These are phyloP conservation scores for Daldinia sp. DNA, from an alignment of 2,329 filamentous ascomycete genomes.

Conservation along the genomic window DNA sequence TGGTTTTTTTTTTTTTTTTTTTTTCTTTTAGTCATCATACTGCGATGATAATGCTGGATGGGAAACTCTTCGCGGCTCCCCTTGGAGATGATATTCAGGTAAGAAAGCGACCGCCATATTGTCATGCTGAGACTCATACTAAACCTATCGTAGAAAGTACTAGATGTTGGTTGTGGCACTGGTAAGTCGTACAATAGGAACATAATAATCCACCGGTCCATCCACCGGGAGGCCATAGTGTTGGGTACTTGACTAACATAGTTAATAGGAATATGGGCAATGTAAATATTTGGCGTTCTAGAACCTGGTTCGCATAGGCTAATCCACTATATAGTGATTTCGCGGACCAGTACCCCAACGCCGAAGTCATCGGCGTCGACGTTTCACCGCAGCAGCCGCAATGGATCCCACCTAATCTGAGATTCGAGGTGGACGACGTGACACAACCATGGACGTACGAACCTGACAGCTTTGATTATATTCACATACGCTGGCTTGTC, in stretches of 20 bases:
- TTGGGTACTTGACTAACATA: conserved; percentile 3
- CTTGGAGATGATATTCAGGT: conserved; percentile 45
- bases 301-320: neutral
- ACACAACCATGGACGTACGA: conserved; percentile 61
- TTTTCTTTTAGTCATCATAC: conserved; percentile 46
- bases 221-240: neutral
- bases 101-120: conserved; percentile 12
- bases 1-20: too few relatives aligned
- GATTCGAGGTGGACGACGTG: conserved; percentile 51
- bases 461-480: conserved; percentile 67
- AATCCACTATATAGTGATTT: conserved; percentile 52
- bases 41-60: conserved; percentile 46
- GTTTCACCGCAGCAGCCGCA: conserved; percentile 57
- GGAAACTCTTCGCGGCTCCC: conserved; percentile 46
- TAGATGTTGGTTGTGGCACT: conserved; percentile 50
- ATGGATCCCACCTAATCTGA: conserved; percentile 54
- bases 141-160: conserved; percentile 44
- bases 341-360: conserved; percentile 53
- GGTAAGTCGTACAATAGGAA: conserved; percentile 39
- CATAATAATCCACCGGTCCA: neutral
- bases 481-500: conserved; percentile 69
- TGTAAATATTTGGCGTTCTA: conserved; percentile 40
- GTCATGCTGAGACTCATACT: neutral
- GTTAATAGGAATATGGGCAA: conserved; percentile 49
- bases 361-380: conserved; percentile 51